Evolutionary conservation across 495 filamentous ascomycete species (phyloP), one percentile per base, ranked within the genome.

Genomic region (Aspergillus egyptiacus): DNA sequence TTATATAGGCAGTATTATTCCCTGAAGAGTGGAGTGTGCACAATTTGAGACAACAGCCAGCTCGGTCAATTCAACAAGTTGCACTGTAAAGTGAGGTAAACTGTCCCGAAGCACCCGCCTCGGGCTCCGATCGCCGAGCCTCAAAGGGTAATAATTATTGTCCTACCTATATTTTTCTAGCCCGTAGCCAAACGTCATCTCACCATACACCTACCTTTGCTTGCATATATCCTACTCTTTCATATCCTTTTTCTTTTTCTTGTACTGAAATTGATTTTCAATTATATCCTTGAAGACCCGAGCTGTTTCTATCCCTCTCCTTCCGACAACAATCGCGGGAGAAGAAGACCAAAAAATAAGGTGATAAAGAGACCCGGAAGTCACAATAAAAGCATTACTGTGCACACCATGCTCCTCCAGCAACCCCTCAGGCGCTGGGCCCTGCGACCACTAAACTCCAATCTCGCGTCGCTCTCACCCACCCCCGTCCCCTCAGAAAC

Each of bases 161-260:
- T 27, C 17, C 18, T 31, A 31, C 30, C n/a, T 17, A 18, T 24
- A 34, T 36, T 22, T 23, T 37, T 42, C 17, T 30, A n/a, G 5
- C 28, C 22, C 31, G 35, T 22, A 13, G 15, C 40, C 15, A 34
- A 41, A 43, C 48, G 48, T 51, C 38, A 50, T 50, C 30, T 47
- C 33, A 15, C 11, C 34, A 25, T 41, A 23, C 15, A 5, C 23
- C 5, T 52, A 27, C 19, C 6, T 32, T 35, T 32, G 28, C 28
- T 25, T 20, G 2, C 24, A 19, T 20, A 19, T 10, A 7, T 23
- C n/a, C n/a, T n/a, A n/a, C n/a, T n/a, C 15, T 40, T 13, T 30
- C 13, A 11, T 7, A n/a, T 10, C 31, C 19, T 37, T 18, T 15
- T 22, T 18, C 22, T 33, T 31, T 28, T 19, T 1, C 20, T 5